Percentiles rank a stretch among this genome's conserved stretches.
These are phyloP conservation scores for Sporothrix pallida DNA, from an alignment of 2,329 filamentous ascomycete species.

Conservation along the genomic window DNA sequence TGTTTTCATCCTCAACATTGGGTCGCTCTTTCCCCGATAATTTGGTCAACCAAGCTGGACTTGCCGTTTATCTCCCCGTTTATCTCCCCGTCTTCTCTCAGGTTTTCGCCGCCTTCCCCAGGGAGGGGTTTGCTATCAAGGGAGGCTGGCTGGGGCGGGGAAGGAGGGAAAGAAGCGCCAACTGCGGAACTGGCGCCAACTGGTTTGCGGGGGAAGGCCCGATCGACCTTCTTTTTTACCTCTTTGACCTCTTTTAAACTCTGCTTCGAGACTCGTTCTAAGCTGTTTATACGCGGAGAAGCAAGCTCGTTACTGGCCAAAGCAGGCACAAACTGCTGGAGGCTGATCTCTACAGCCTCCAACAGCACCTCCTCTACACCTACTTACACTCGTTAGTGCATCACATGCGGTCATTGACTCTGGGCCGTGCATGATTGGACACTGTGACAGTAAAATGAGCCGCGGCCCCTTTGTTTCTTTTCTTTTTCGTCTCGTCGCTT, in stretches of 20 bases:
- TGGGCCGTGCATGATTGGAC: not conserved
- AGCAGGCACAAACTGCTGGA: not conserved
- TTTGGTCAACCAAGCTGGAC: not conserved
- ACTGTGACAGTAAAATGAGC: not conserved
- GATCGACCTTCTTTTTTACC: not conserved
- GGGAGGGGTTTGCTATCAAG: constrained; percentile 3
- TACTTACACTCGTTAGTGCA: not conserved
- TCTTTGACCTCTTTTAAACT: not conserved
- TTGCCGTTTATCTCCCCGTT: too few species aligned
- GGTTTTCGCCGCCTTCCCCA: not conserved
- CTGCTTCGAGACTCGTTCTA: not conserved
- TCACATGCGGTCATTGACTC: constrained; percentile 10
- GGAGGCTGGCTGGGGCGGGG: constrained; percentile 13
- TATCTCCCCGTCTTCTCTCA: too few species aligned
- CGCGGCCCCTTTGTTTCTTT: not conserved
- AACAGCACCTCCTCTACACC: not conserved
- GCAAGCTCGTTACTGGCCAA: not conserved
- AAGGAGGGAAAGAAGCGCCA: not conserved
- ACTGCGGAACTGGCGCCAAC: not conserved
- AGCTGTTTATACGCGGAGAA: not conserved
- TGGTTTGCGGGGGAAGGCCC: constrained; percentile 10
- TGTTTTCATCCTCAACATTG: not conserved
- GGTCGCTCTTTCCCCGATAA: not conserved
- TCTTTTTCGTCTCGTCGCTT: not conserved
- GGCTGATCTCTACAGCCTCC: not conserved